Percentiles rank a stretch among this genome's conserved stretches.
These are phyloP conservation scores for Vaccinium corymbosum DNA, from an alignment of 148 eudicot species.

Conservation along the genomic window DNA sequence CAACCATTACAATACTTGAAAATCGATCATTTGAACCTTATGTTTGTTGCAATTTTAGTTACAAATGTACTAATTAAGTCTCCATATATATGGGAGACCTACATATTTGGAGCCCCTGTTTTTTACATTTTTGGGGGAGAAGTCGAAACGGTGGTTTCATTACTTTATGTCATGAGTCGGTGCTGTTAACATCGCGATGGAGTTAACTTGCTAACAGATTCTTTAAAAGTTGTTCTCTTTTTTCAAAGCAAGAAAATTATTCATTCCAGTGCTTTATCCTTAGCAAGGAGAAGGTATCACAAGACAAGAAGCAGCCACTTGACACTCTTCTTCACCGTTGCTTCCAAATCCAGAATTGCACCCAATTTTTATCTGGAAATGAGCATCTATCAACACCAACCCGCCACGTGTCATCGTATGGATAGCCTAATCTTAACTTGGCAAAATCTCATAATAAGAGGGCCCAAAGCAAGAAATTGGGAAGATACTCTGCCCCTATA, in stretches of 20 bases:
- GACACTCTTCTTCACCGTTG: constrained; percentile 4
- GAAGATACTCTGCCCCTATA: neutral
- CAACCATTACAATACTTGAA: too few species aligned
- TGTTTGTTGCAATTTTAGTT: too few species aligned
- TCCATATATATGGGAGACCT: too few species aligned
- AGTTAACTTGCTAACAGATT: neutral
- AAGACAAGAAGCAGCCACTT: neutral
- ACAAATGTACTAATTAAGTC: too few species aligned
- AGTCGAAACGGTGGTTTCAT: too few species aligned
- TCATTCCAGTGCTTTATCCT: neutral
- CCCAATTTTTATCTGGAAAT: neutral
- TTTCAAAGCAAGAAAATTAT: neutral
- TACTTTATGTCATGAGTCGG: too few species aligned
- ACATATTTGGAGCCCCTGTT: too few species aligned
- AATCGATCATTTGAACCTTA: too few species aligned
- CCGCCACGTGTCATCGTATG: neutral
- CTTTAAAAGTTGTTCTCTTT: neutral
- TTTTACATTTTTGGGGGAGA: too few species aligned
- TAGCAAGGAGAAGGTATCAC: neutral
- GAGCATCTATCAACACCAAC: neutral
- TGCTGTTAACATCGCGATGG: too few species aligned
- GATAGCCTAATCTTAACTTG: constrained; percentile 7
- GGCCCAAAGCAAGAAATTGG: neutral
- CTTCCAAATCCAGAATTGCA: constrained; percentile 9
- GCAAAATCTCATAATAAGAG: neutral